Evolutionary conservation across 768 basidiomycete genomes (phyloP), one percentile per base, ranked within the genome.

Genomic region (Tulasnella sp.): DNA sequence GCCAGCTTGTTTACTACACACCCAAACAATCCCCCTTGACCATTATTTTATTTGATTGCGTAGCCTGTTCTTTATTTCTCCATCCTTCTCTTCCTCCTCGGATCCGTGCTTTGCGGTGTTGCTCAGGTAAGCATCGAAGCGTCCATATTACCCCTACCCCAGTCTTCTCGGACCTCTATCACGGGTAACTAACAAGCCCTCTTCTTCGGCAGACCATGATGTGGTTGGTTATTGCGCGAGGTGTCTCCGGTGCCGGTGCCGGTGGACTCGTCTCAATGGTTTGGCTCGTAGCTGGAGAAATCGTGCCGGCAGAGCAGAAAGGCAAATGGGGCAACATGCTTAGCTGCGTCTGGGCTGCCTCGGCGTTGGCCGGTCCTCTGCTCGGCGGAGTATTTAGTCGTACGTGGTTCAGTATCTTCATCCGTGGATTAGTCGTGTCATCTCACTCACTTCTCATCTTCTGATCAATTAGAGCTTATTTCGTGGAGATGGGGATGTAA

Each of bases 401-500:
- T 87, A 62, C 70, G 80, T 57, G 12, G 27, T 15, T 38, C 55
- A n/a, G 19, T 27, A 60, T 60, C 17, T 22, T 25, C 24, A n/a
- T 38, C n/a, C 34, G 11, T 21, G n/a, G 12, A 25, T 19, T 22
- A 11, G 42, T 59, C 41, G 11, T 11, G 8, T 4, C 21, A 8
- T 11, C 46, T 48, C 5, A 48, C n/a, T 48, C 9, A 44, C n/a
- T 22, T 49, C 24, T 52, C 25, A 55, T 27, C 17, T 24, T 17
- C 2, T 21, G 4, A 7, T 5, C 34, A 38, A 38, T 15, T 43
- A 60, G 61, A 62, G 27, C 64, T 52, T 31, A 64, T 84, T 55
- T 81, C 74, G 65, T 92, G 88, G 88, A 76, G 89, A 77, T 91
- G 85, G 83, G 85, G 81, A 53, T 92, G 88, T 91, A 71, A 73